Evolutionary conservation across 2,329 filamentous ascomycete genomes (phyloP).

Genomic region (Hypoxylon sp.): DNA sequence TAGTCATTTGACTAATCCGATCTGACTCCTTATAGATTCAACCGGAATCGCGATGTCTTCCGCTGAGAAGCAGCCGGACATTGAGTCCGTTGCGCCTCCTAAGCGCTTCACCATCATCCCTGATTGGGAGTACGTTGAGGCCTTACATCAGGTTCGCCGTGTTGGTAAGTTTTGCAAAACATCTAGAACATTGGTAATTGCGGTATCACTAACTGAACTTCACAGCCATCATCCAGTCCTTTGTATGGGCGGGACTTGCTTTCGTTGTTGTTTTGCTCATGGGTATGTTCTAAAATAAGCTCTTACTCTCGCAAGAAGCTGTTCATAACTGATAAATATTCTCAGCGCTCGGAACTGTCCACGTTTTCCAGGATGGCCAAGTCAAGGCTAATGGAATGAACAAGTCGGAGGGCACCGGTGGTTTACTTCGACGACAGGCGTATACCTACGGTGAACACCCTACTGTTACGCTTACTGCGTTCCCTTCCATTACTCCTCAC

Average conservation of each 20-base stretch:
- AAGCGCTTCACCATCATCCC: no score
- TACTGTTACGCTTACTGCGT: slow-evolving; percentile 16
- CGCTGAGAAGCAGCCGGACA: not conserved
- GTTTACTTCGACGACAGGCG: slow-evolving; percentile 16
- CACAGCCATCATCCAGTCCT: not conserved
- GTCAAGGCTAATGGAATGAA: not conserved
- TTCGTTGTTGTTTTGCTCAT: no score
- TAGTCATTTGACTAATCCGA: not conserved
- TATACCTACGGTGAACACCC: slow-evolving; percentile 31
- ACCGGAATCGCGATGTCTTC: not conserved
- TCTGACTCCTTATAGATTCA: not conserved
- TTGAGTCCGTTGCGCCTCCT: not conserved
- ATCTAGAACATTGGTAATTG: not conserved
- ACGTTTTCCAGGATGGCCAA: not conserved
- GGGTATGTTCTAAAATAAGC: not conserved
- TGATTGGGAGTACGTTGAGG: no score
- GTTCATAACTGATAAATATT: not conserved
- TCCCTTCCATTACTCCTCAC: slow-evolving; percentile 48
- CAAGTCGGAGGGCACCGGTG: not conserved
- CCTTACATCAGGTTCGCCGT: not conserved
- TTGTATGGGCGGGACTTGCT: no score
- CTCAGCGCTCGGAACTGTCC: not conserved
- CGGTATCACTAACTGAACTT: not conserved
- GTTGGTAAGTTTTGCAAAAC: not conserved
- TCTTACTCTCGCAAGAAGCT: not conserved